These are phyloP conservation scores for Metarhizium rileyi DNA, from an alignment of 2,329 filamentous ascomycete genomes.

Conservation along the genomic window DNA sequence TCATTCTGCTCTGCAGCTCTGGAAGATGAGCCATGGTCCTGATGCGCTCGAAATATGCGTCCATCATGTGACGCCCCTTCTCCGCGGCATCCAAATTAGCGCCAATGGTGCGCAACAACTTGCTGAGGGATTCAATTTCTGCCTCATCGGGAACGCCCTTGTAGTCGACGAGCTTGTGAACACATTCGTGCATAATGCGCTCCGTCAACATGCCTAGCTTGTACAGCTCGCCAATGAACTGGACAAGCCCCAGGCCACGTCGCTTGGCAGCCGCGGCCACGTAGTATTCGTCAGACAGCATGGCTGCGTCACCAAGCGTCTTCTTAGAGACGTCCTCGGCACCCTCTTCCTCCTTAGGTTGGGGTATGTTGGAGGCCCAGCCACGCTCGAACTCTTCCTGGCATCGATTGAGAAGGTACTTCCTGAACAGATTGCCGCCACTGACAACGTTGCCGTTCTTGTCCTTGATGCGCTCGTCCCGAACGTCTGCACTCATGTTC, in stretches of 20 bases:
- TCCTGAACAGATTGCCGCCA: slow-evolving; percentile 91
- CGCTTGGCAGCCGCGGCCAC: slow-evolving; percentile 87
- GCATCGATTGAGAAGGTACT: slow-evolving; percentile 96
- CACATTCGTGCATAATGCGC: slow-evolving; percentile 99
- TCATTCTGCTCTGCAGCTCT: slow-evolving; percentile 75
- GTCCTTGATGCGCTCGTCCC: slow-evolving; percentile 89
- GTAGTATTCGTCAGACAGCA: slow-evolving; percentile 97
- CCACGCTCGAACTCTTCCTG: slow-evolving; percentile 98
- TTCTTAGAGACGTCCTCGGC: slow-evolving; percentile 33
- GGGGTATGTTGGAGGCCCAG: slow-evolving; percentile 83
- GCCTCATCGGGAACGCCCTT: slow-evolving; percentile 88
- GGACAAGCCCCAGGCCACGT: slow-evolving; percentile 91
- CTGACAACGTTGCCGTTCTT: slow-evolving; percentile 81
- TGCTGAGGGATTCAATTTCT: slow-evolving; percentile 90
- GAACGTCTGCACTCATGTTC: slow-evolving; percentile 88
- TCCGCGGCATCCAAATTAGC: slow-evolving; percentile 73
- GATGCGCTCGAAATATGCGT: slow-evolving; percentile 88
- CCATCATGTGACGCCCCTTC: slow-evolving; percentile 79
- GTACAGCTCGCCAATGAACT: slow-evolving; percentile 98
- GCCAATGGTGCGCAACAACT: slow-evolving; percentile 86
- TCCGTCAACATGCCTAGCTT: slow-evolving; percentile 98
- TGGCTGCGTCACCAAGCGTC: slow-evolving; percentile 59
- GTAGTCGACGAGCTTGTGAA: slow-evolving; percentile 93
- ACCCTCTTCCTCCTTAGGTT: slow-evolving; percentile 64
- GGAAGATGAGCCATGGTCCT: slow-evolving; percentile 69